These are phyloP conservation scores for Salvia rosmarinus DNA, from an alignment of 257 asterid species.

Conservation along the genomic window DNA sequence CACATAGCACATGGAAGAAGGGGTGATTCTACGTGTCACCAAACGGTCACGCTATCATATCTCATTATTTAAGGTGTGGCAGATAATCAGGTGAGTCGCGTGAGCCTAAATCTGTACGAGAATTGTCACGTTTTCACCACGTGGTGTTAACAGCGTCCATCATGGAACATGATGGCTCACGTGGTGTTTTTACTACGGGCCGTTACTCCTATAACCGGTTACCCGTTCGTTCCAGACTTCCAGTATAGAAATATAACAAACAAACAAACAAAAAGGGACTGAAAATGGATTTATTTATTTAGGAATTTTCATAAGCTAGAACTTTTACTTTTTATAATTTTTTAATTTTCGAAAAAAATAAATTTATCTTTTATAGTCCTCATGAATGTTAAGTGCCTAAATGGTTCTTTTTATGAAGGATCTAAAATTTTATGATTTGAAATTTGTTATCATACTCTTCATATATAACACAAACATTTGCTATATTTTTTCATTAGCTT, in stretches of 20 bases:
- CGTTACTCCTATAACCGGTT: slow-evolving; percentile 19
- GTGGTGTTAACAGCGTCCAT: slow-evolving; percentile 16
- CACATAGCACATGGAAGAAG: background rate
- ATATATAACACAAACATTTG: no score
- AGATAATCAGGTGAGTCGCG: slow-evolving; percentile 27
- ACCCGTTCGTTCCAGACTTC: background rate
- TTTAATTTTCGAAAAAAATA: no score
- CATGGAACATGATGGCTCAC: slow-evolving; percentile 28
- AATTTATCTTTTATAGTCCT: no score
- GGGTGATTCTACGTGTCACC: slow-evolving; percentile 15
- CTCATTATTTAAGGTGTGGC: slow-evolving; percentile 18
- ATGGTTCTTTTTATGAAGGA: no score
- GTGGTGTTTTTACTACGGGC: slow-evolving; percentile 19
- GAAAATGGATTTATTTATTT: background rate
- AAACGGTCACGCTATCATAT: slow-evolving; percentile 14
- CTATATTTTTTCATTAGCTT: no score
- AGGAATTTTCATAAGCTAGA: no score
- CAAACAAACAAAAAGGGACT: background rate
- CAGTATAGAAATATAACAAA: no score
- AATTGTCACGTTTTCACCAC: slow-evolving; percentile 30
- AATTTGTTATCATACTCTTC: no score
- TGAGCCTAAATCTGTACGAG: slow-evolving; percentile 33
- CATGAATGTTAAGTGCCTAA: no score
- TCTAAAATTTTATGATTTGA: no score
- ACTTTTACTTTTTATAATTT: no score